Evolutionary conservation across 2,329 filamentous ascomycete species (phyloP), one percentile per base, ranked within the genome.

Genomic region (Raffaelea ambrosiae): DNA sequence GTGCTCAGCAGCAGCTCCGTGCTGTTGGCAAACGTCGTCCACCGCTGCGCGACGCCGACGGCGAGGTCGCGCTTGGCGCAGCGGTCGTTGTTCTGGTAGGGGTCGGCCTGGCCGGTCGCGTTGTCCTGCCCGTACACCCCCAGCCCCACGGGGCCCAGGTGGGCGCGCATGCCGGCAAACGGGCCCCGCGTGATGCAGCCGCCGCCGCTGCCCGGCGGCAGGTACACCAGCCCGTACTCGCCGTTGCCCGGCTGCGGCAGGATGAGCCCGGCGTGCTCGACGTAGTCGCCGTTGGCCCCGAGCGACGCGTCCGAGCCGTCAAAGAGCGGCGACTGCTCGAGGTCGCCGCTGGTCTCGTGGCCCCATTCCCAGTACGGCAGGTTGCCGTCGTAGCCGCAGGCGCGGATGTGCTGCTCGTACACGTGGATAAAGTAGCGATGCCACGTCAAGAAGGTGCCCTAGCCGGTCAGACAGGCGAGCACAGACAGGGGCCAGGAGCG

Each of bases 281-380:
- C 54, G 44, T 57, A 58, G 26, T 49, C 63, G 22, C 69, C 67
- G 48, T 71, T 65, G 40, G 65, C 65, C 20, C 64, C 64, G 52
- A 71, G 59, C 3, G 63, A 67, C 47, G 58, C 61, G n/a, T 61
- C 63, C 47, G 62, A 65, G 41, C 69, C 68, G 50, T 71, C 67
- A 51, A 67, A 69, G 23, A 71, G 55, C 5, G 66, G 59, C 11
- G 64, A 67, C 57, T 57, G 63, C 46, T 61, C 55, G 40, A 65
- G 52, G 43, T 57, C 52, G 21, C 52, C 44, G 21, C 52, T 43
- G 41, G 57, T 56, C 45, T 64, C 61, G 5, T 60, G 57, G 4
- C 58, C 55, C 67, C 66, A 69, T 51, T 67, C 61, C 62, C 66
- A 66, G 56, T 69, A 70, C 31, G 59, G 51, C 23, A 58, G 55